Evolutionary conservation across 257 asterid species (phyloP).

Genomic region (Asclepias syriaca): DNA sequence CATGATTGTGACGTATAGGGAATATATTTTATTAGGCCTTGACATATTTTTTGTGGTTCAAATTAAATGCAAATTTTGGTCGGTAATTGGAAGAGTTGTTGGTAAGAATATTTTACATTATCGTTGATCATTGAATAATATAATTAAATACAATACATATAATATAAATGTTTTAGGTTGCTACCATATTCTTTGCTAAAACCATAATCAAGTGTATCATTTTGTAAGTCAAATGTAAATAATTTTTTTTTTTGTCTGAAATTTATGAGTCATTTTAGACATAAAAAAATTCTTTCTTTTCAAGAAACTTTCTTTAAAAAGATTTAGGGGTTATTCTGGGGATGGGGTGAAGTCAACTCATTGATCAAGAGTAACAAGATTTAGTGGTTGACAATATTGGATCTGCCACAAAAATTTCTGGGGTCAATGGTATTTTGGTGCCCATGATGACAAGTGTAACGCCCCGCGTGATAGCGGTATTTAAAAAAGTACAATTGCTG

Average conservation of each 20-base stretch:
- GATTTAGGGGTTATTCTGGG: too few relatives aligned
- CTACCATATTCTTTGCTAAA: too few relatives aligned
- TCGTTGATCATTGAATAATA: slow-evolving; percentile 10
- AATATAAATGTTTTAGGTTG: too few relatives aligned
- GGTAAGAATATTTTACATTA: slow-evolving; percentile 20
- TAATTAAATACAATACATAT: background rate
- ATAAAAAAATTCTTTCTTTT: too few relatives aligned
- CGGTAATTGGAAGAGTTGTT: slow-evolving; percentile 33
- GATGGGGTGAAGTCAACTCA: background rate
- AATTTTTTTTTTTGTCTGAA: too few relatives aligned
- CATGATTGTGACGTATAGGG: background rate
- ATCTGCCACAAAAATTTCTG: too few relatives aligned
- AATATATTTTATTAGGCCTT: slow-evolving; percentile 7
- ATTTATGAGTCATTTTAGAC: too few relatives aligned
- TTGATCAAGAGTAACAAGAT: background rate
- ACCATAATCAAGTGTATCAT: background rate
- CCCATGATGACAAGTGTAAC: slow-evolving; percentile 1
- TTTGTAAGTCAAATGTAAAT: too few relatives aligned
- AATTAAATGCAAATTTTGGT: slow-evolving; percentile 18
- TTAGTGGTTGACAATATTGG: too few relatives aligned
- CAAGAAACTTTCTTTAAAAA: too few relatives aligned
- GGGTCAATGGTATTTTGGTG: background rate
- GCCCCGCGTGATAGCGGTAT: too few relatives aligned
- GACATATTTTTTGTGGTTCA: slow-evolving; percentile 36
- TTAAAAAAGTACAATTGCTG: too few relatives aligned